Percentiles rank a stretch among this genome's conserved stretches.
phyloP scores from a whole-genome alignment of 805 yeast species.

The Candida xiaguanensis region DNA sequence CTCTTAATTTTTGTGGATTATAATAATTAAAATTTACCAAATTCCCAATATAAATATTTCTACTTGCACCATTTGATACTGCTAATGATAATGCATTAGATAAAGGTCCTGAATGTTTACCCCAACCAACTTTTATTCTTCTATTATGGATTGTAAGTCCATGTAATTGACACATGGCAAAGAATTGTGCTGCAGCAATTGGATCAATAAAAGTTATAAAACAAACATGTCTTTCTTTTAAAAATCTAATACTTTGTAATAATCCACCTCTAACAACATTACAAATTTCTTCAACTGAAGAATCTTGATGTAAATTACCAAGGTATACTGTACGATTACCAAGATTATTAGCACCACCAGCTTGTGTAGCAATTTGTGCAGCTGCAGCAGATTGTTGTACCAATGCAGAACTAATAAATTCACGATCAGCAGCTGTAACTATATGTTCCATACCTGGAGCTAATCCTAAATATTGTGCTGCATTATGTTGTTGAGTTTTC shows the following conservation, averaged over 20 bases:
- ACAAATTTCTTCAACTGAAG: conserved; percentile 89
- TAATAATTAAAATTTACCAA: conserved; percentile 50
- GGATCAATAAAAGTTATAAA: conserved; percentile 96
- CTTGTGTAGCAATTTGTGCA: conserved; percentile 92
- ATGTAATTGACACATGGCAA: conserved; percentile 88
- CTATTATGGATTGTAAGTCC: conserved; percentile 84
- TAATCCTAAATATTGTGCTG: conserved; percentile 89
- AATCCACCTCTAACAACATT: conserved; percentile 95
- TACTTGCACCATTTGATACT: conserved; percentile 88
- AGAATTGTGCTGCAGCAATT: conserved; percentile 95
- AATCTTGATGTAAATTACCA: conserved; percentile 85
- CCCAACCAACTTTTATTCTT: conserved; percentile 94
- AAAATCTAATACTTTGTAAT: conserved; percentile 74
- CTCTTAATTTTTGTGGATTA: conserved; percentile 58
- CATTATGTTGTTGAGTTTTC: conserved; percentile 93
- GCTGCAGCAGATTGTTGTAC: conserved; percentile 96
- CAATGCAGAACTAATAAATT: conserved; percentile 64
- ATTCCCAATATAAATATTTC: conserved; percentile 85
- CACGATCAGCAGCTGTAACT: conserved; percentile 65
- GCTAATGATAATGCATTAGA: conserved; percentile 85
- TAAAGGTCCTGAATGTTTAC: conserved; percentile 91
- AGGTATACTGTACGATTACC: conserved; percentile 93
- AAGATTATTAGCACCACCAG: conserved; percentile 87
- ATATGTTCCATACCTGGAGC: conserved; percentile 86
- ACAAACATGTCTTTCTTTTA: conserved; percentile 85